Evolutionary conservation across 1,284 basidiomycete genomes (phyloP).

Genomic region (Paramarasmius palmivorus): DNA sequence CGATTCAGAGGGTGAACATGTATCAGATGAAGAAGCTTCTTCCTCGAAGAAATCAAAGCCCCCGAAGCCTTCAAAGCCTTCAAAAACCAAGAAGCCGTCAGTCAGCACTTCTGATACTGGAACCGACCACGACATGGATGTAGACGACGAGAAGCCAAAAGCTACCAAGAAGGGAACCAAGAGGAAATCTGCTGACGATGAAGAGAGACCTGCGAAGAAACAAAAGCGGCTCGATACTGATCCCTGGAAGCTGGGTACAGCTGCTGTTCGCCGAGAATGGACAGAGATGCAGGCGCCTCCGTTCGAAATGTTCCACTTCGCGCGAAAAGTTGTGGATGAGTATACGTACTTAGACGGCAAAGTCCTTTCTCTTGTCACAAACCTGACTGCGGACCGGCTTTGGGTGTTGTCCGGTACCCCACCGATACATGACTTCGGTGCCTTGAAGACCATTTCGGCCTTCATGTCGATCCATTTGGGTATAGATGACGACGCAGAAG

Average conservation of each 20-base stretch:
- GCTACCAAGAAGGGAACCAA: constrained; percentile 43
- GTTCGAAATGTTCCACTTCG: constrained; percentile 90
- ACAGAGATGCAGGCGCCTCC: constrained; percentile 79
- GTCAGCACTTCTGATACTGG: constrained; percentile 24
- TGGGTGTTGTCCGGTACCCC: constrained; percentile 98
- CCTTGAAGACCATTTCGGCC: constrained; percentile 88
- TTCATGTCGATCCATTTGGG: constrained; percentile 88
- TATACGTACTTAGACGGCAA: constrained; percentile 92
- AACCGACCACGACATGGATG: constrained; percentile 51
- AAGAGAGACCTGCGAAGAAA: constrained; percentile 57
- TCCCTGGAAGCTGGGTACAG: constrained; percentile 77
- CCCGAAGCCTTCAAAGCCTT: constrained; percentile 8
- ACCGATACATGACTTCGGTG: constrained; percentile 88
- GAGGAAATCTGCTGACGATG: constrained; percentile 45
- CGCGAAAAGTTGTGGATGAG: constrained; percentile 90
- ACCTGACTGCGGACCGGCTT: constrained; percentile 74
- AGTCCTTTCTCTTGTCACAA: constrained; percentile 77
- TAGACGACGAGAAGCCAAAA: constrained; percentile 52
- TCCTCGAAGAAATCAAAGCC: constrained; percentile 24
- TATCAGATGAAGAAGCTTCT: constrained; percentile 22
- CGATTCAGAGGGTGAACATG: constrained; percentile 23
- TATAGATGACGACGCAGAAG: constrained; percentile 87
- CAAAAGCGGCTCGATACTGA: constrained; percentile 70
- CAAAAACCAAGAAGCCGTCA: background rate
- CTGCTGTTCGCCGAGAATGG: constrained; percentile 72